These are phyloP conservation scores for Aspergillus olivimuriae DNA, from an alignment of 495 filamentous ascomycete species.

Conservation along the genomic window DNA sequence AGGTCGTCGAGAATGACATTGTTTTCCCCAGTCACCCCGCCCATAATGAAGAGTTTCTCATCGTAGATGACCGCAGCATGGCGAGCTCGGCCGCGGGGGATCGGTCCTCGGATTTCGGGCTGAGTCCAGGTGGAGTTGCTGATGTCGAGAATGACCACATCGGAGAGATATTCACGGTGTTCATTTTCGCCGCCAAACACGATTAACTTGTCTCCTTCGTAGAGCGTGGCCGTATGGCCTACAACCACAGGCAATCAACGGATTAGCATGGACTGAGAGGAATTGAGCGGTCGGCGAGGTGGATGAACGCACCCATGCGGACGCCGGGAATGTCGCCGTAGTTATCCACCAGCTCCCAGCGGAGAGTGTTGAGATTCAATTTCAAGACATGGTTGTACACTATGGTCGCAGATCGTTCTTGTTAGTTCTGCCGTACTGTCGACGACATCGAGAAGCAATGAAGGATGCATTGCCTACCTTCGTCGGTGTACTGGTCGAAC, in stretches of 20 bases:
- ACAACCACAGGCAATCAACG: conserved; percentile 4
- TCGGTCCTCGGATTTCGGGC: conserved; percentile 72
- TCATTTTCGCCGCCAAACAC: conserved; percentile 98
- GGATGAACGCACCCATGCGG: conserved; percentile 71
- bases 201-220: conserved; percentile 87
- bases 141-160: conserved; percentile 92
- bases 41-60: conserved; percentile 91
- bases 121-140: conserved; percentile 91
- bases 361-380: conserved; percentile 75
- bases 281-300: not conserved
- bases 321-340: conserved; percentile 98
- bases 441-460: not conserved
- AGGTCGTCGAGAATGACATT: conserved; percentile 90
- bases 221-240: conserved; percentile 95
- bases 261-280: conserved; percentile 1
- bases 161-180: conserved; percentile 88
- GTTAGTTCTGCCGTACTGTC: too few relatives aligned
- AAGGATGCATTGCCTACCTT: conserved; percentile 46
- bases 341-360: conserved; percentile 96
- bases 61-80: conserved; percentile 94
- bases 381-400: conserved; percentile 97
- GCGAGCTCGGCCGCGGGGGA: conserved; percentile 82
- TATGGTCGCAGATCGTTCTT: conserved; percentile 18
- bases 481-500: conserved; percentile 98
- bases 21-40: conserved; percentile 82